phyloP scores from a whole-genome alignment of 331 rosid species.

The Acacia concinna region DNA sequence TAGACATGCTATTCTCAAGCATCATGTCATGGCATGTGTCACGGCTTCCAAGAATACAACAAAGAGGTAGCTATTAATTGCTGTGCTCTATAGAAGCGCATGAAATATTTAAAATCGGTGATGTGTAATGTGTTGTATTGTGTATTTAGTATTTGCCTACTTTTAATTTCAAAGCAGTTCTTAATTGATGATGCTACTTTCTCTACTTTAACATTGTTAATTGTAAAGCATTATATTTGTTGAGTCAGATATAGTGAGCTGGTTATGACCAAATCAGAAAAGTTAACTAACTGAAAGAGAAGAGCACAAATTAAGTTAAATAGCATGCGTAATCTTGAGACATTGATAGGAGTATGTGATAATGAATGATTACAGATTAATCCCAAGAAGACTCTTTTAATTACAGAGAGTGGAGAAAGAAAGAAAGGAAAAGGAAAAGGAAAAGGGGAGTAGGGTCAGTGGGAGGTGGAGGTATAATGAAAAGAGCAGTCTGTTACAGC shows the following conservation, averaged over 20 bases:
- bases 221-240: not conserved
- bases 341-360: not conserved
- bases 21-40: constrained; percentile 11
- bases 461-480: not conserved
- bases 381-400: not conserved
- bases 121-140: not conserved
- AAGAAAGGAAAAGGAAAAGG: not conserved
- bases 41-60: constrained; percentile 26
- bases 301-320: not conserved
- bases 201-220: not conserved
- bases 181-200: not conserved
- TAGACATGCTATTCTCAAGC: constrained; percentile 4
- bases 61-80: not conserved
- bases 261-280: not conserved
- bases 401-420: not conserved
- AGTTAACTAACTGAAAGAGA: not conserved
- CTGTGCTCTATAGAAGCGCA: not conserved
- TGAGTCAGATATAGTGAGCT: not conserved
- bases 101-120: not conserved
- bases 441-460: not conserved
- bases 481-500: constrained; percentile 8
- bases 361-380: not conserved
- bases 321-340: not conserved
- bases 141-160: not conserved
- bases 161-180: not conserved